Conservation (phyloP, 2,329 filamentous ascomycete species). For the Botrytis squamosa region DNA sequence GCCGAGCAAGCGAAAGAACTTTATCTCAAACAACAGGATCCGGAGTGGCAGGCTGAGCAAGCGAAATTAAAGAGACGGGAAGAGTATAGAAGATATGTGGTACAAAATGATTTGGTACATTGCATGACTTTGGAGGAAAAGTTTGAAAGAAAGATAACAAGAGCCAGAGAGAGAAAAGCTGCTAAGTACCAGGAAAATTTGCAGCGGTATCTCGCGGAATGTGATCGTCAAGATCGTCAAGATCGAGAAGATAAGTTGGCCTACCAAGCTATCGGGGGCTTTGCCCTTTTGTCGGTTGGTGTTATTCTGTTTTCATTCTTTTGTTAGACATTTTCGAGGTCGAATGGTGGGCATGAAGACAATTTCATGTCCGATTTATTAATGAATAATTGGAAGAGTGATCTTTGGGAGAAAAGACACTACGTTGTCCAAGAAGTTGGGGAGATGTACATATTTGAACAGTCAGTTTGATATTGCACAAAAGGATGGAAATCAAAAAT, state of each 20-base stretch:
- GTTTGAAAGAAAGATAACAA: background rate
- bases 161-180: background rate
- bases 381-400: rapidly evolving
- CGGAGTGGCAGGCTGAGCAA: background rate
- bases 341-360: background rate
- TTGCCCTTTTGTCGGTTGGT: background rate
- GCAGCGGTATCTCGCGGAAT: background rate
- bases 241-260: background rate
- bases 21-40: background rate
- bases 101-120: background rate
- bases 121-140: background rate
- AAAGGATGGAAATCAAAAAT: background rate
- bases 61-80: no score
- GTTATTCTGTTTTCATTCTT: background rate
- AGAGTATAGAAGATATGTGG: background rate
- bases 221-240: background rate
- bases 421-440: background rate
- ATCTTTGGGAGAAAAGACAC: background rate
- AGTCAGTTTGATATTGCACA: background rate
- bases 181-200: background rate
- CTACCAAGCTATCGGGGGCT: background rate
- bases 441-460: background rate
- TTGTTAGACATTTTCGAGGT: background rate
- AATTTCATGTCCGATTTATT: background rate
- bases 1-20: background rate